Evolutionary conservation across 2,329 filamentous ascomycete genomes (phyloP), one percentile per base, ranked within the genome.

Genomic region (Claviceps digitariae): DNA sequence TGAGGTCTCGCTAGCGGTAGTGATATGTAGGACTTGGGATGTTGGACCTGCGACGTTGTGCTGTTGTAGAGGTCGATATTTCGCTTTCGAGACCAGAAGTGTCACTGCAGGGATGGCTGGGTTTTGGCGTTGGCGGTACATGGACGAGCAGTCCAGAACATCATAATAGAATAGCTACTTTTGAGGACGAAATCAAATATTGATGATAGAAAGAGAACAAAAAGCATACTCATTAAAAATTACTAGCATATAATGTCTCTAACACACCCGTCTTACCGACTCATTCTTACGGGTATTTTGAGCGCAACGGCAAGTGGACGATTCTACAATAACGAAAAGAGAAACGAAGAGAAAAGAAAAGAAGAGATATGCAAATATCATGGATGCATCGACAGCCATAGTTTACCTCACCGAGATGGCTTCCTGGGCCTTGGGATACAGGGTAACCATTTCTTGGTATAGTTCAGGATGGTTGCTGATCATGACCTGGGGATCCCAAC

Each of bases 351-450:
- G 25, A 7, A 2, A 12, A 29, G 10, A 25, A 15, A 9, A 6
- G 8, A 9, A 27, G n/a, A n/a, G n/a, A n/a, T n/a, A 50, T 10
- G 23, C 48, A 2, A 41, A 25, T n/a, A 27, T 44, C 13, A 17
- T n/a, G 4, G n/a, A 34, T 50, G 12, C 25, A 36, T 17, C 15
- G 36, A 4, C 38, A 21, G 25, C 49, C 20, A 6, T 31, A 9
- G 1, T 31, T 54, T 43, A 57, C 12, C 59, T 59, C 15, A 57
- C 57, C 4, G 56, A 83, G 55, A 93, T 87, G 23, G 86, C 83
- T 62, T 86, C 74, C 71, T 93, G 87, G 4, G 95, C 84, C 57
- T 86, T 80, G 8, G 90, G 90, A 64, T 95, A 96, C 15, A 95
- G 83, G 51, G 76, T 71, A 1, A 95, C 75, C 81, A 97, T 85